phyloP scores from a whole-genome alignment of 345 rosid genomes.

The Luvunga scandens region DNA sequence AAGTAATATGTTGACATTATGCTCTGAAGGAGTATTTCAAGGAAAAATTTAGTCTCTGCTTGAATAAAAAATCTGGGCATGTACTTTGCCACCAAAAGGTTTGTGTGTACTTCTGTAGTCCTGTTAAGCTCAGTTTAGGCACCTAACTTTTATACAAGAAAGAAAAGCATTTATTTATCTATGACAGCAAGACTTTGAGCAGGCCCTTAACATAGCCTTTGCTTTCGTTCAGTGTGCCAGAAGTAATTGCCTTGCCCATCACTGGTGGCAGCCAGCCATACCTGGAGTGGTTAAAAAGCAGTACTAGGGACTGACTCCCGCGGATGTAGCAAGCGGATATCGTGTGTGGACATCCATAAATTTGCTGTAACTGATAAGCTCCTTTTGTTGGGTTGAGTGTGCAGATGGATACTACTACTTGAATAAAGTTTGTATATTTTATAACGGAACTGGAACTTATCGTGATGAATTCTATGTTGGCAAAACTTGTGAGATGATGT shows the following conservation, averaged over 20 bases:
- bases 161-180: not conserved
- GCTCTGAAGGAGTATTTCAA: not conserved
- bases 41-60: not conserved
- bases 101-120: not conserved
- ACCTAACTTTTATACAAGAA: too few relatives aligned
- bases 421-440: slow-evolving; percentile 8
- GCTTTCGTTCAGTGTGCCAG: slow-evolving; percentile 61
- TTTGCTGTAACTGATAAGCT: not conserved
- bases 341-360: not conserved
- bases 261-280: slow-evolving; percentile 72
- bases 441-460: too few relatives aligned
- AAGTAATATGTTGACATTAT: not conserved
- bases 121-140: too few relatives aligned
- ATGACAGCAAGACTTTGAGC: not conserved
- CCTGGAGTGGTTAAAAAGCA: slow-evolving; percentile 82
- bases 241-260: slow-evolving; percentile 84
- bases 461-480: not conserved
- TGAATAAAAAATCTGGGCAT: not conserved
- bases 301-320: slow-evolving; percentile 64
- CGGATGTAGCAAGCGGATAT: not conserved
- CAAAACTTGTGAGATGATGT: not conserved
- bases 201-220: not conserved
- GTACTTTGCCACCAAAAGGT: not conserved
- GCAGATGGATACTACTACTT: not conserved
- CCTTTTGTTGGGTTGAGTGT: not conserved